Percentiles rank a stretch among this genome's conserved stretches.
phyloP scores from a whole-genome alignment of 805 yeast genomes.

The Nadsonia fulvescens region DNA sequence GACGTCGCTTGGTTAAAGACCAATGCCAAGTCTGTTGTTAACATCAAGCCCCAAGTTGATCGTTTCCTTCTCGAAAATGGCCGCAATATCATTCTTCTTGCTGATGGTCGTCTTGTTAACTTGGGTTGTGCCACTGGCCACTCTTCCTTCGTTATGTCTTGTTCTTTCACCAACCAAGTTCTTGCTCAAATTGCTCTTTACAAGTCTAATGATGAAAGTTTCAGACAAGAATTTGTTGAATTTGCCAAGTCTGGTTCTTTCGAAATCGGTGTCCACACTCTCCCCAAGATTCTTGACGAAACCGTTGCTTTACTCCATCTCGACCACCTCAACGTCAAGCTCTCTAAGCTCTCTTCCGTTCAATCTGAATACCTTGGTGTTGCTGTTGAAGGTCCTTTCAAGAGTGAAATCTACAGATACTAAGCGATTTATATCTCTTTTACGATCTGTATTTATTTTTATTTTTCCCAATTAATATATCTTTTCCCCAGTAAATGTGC shows the following conservation, averaged over 20 bases:
- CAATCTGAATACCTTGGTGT: constrained; percentile 93
- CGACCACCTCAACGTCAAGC: constrained; percentile 80
- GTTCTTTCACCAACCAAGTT: constrained; percentile 99
- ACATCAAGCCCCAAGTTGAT: constrained; percentile 99
- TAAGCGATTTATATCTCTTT: constrained; percentile 22
- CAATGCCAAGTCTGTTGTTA: constrained; percentile 81
- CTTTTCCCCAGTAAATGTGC: constrained; percentile 10
- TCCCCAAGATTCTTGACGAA: constrained; percentile 97
- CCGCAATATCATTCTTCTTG: constrained; percentile 85
- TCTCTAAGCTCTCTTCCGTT: constrained; percentile 52
- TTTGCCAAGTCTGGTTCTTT: constrained; percentile 86
- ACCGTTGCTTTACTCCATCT: constrained; percentile 95
- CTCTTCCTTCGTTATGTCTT: constrained; percentile 97
- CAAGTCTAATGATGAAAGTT: constrained; percentile 68
- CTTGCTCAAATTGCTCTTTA: constrained; percentile 94
- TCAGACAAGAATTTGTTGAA: constrained; percentile 71
- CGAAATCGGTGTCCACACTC: constrained; percentile 79
- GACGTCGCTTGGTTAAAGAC: constrained; percentile 98
- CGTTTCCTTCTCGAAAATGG: constrained; percentile 81
- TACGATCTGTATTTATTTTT: not conserved
- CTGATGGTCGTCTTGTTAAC: constrained; percentile 98
- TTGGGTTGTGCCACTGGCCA: constrained; percentile 99
- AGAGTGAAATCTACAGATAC: constrained; percentile 96
- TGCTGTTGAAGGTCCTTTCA: constrained; percentile 89
- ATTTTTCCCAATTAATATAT: not conserved